A percentile compares a stretch with the other conserved stretches of the same genome.
These are phyloP conservation scores for Fallopia convolvulus DNA, from an alignment of 148 eudicot genomes.

Conservation along the genomic window DNA sequence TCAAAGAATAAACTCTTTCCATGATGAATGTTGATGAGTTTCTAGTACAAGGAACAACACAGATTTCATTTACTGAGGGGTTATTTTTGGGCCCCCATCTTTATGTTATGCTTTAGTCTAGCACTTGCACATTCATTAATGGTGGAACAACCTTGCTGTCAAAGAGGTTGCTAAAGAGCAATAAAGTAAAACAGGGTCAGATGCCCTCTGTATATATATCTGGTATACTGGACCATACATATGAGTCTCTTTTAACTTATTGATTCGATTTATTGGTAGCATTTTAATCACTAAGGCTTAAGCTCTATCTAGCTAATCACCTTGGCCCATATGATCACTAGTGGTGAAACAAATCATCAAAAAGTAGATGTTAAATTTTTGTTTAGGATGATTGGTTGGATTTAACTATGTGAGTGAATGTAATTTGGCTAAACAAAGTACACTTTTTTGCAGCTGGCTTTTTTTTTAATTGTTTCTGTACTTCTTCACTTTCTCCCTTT, in stretches of 20 bases:
- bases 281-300: neutral
- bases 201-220: neutral
- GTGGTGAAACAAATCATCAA: no score
- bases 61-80: neutral
- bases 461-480: no score
- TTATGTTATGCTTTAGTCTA: neutral
- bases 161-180: neutral
- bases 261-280: neutral
- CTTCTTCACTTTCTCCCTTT: neutral
- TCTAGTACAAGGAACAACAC: neutral
- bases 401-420: no score
- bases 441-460: no score
- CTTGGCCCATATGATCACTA: neutral
- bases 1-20: neutral
- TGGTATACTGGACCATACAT: neutral
- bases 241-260: neutral
- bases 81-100: neutral
- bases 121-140: neutral
- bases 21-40: neutral
- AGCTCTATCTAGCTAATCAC: neutral
- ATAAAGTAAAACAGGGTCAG: conserved; percentile 2
- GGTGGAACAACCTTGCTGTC: neutral
- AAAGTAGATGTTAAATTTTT: no score
- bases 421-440: no score
- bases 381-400: neutral